A percentile compares a stretch with the other conserved stretches of the same genome.
Conservation (phyloP, 192 early-diverging fungal genomes). For the Entophlyctis helioformis region DNA sequence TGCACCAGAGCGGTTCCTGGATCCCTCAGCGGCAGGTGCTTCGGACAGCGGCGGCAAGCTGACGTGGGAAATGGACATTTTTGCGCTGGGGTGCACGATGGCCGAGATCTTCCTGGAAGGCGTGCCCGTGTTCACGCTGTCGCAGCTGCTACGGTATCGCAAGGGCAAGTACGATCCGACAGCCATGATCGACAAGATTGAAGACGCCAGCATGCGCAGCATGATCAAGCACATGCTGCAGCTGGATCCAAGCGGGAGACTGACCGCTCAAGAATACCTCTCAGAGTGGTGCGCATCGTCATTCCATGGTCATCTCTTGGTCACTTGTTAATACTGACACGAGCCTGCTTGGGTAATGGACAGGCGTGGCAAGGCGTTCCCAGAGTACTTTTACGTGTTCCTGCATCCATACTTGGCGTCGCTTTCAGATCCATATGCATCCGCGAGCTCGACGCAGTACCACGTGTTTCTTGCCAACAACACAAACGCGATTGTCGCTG, state of each 20-base stretch:
- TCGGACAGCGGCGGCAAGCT: constrained; percentile 12
- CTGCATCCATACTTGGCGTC: constrained; percentile 59
- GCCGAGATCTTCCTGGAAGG: constrained; percentile 93
- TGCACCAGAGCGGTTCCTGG: constrained; percentile 90
- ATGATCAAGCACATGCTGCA: constrained; percentile 84
- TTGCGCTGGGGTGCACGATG: constrained; percentile 80
- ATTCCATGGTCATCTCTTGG: no score
- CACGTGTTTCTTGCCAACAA: no score
- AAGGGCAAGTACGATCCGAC: constrained; percentile 62
- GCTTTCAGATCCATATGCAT: constrained; percentile 11
- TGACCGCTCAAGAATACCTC: constrained; percentile 65
- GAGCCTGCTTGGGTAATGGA: background rate
- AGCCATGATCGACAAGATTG: constrained; percentile 66
- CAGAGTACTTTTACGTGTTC: constrained; percentile 61
- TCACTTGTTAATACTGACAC: no score
- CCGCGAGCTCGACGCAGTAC: no score
- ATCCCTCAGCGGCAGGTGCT: constrained; percentile 36
- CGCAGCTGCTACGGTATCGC: constrained; percentile 83
- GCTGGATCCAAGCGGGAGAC: constrained; percentile 61
- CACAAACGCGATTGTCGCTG: constrained; percentile 7
- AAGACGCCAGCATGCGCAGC: constrained; percentile 57
- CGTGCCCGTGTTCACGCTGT: constrained; percentile 78
- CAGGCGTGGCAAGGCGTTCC: constrained; percentile 65
- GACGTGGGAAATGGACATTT: constrained; percentile 86
- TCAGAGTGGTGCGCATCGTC: constrained; percentile 42